Conservation (phyloP, 257 asterid genomes). For the Euphrasia confusa region DNA sequence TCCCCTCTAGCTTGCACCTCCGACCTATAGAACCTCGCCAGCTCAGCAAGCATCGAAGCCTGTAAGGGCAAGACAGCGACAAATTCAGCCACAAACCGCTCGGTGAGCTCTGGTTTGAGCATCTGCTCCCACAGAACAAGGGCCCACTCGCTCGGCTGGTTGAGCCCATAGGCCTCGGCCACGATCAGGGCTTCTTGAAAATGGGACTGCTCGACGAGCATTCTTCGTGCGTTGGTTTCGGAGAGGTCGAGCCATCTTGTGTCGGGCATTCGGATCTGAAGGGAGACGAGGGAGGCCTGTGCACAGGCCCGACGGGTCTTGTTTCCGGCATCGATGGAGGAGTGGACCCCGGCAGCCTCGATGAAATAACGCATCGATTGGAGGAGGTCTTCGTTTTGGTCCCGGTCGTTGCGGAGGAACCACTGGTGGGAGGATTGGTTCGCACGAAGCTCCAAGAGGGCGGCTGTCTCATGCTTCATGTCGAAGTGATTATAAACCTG, state of each 20-base stretch:
- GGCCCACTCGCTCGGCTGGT: constrained; percentile 98
- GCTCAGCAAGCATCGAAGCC: constrained; percentile 89
- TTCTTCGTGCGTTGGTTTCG: constrained; percentile 85
- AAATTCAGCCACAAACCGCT: constrained; percentile 87
- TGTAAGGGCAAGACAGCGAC: constrained; percentile 92
- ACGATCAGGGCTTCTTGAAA: constrained; percentile 93
- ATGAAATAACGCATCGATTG: constrained; percentile 81
- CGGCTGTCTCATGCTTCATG: constrained; percentile 94
- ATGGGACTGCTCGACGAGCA: constrained; percentile 79
- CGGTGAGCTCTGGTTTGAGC: constrained; percentile 87
- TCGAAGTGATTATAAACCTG: constrained; percentile 94
- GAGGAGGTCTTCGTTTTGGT: constrained; percentile 83
- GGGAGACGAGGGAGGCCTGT: constrained; percentile 91
- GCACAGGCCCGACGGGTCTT: constrained; percentile 82
- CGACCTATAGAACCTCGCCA: constrained; percentile 79
- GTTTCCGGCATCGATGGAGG: constrained; percentile 93
- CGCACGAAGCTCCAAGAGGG: constrained; percentile 78
- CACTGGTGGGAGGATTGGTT: constrained; percentile 62
- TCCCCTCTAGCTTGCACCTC: constrained; percentile 97
- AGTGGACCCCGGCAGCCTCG: constrained; percentile 92
- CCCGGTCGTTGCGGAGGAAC: constrained; percentile 68
- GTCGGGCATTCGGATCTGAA: constrained; percentile 97
- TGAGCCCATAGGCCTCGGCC: constrained; percentile 94
- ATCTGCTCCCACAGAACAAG: constrained; percentile 96
- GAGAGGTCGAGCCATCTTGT: constrained; percentile 76